Evolutionary conservation across 306 rosid species (phyloP).

Genomic region (Sophora flavescens): DNA sequence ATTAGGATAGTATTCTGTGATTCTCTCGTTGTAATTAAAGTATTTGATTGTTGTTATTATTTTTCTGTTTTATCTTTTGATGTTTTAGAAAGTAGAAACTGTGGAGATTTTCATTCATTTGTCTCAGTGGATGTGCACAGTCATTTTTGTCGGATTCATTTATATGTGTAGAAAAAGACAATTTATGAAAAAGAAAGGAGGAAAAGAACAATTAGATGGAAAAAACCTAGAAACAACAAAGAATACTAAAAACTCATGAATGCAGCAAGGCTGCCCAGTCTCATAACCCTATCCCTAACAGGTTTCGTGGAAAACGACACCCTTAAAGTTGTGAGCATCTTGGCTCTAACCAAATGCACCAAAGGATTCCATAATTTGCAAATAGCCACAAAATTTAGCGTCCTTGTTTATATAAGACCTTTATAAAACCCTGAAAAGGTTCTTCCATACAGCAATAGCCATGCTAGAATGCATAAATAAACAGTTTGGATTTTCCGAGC

Average conservation of each 20-base stretch:
- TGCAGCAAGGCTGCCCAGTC: background rate
- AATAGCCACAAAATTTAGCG: background rate
- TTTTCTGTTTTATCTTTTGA: background rate
- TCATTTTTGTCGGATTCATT: background rate
- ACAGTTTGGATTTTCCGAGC: background rate
- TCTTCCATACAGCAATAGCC: background rate
- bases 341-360: constrained; percentile 3
- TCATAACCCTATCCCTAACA: background rate
- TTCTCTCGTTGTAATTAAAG: background rate
- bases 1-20: background rate
- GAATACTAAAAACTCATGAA: background rate
- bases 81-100: too few relatives aligned
- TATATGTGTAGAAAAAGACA: background rate
- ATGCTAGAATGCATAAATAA: background rate
- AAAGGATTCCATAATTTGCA: background rate
- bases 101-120: background rate
- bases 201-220: background rate
- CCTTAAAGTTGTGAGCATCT: background rate
- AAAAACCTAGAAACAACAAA: background rate
- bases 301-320: background rate
- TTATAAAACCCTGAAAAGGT: background rate
- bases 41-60: background rate
- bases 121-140: background rate
- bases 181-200: background rate
- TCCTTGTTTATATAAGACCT: background rate